Percentiles rank a stretch among this genome's conserved stretches.
phyloP scores from a whole-genome alignment of 2,329 filamentous ascomycete species.

The Sphaerulina populicola region DNA sequence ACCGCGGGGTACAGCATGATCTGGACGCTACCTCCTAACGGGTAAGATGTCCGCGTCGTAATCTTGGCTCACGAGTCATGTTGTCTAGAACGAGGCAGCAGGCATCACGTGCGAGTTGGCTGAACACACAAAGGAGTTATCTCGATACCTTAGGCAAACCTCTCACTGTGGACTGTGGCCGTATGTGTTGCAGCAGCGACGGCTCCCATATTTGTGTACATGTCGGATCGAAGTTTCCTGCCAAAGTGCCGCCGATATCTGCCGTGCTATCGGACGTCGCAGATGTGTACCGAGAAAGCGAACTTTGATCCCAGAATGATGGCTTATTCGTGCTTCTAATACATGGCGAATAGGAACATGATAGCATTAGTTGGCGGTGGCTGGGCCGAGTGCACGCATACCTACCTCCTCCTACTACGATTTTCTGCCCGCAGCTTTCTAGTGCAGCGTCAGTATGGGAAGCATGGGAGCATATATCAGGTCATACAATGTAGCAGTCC shows the following conservation, averaged over 20 bases:
- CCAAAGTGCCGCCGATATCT: not conserved
- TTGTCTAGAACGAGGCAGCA: not conserved
- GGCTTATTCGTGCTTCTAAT: not conserved
- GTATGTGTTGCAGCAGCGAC: not conserved
- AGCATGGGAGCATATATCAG: not conserved
- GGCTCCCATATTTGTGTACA: no score
- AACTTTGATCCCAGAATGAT: not conserved
- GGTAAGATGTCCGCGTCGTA: not conserved
- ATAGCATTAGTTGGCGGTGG: not conserved
- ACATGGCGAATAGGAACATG: not conserved
- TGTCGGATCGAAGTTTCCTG: not conserved
- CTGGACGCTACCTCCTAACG: not conserved
- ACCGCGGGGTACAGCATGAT: not conserved
- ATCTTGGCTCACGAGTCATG: not conserved
- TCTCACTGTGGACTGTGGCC: not conserved
- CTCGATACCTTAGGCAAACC: not conserved
- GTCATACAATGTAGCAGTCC: constrained; percentile 71
- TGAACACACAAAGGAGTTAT: not conserved
- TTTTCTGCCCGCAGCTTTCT: constrained; percentile 28
- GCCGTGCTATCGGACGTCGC: not conserved
- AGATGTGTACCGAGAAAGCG: not conserved
- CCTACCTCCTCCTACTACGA: no score
- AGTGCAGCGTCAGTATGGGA: not conserved
- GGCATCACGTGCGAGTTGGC: not conserved
- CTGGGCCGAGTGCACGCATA: not conserved